Base-by-base conservation (phyloP, 1,284 basidiomycete species). In the Omphalotus olearius region DNA sequence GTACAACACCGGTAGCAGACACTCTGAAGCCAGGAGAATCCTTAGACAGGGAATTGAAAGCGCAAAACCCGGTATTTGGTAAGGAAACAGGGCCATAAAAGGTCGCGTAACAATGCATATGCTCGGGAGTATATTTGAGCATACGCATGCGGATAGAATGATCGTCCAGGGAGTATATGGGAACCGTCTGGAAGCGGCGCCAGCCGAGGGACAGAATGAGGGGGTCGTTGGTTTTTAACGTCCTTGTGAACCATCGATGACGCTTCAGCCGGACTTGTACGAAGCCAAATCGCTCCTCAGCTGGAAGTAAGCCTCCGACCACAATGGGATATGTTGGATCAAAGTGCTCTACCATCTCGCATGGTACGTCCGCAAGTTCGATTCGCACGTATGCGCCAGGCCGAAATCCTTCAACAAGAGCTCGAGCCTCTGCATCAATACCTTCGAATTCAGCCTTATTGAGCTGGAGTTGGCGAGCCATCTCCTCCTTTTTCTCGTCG, bases 101-200 rank as follows among this genome's bases (percentile, higher is more conserved):
- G 0, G 95, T 96, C 2, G 96, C 96, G 62, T 89, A 92, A 64
- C 96, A 99, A 67, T 99, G 97, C 93, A 97, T 98, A 64, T 99
- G 96, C 69, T 99, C 97, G 0, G 96, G 96, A 0, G 97, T 98
- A 67, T 99, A 99, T 74, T 99, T 99, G 69, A 99, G 88, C 90
- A 98, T 92, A 43, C 97, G 90, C 84, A 99, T 98, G 25, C 97
- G 88, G 59, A 96, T 93, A 3, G 89, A 92, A 62, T 97, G 93
- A 66, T 99, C 96, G 68, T 99, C 97, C 25, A 99, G 75, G 20
- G 93, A 93, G 69, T 98, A 99, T 59, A 98, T 88, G 0, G 96
- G 96, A 23, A 97, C 75, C 0, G 84, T 88, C 69, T 99, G 96
- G 76, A 99, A 99, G 17, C 96, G 79, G 47, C 97, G 75, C 96